Conservation (phyloP, 2,329 filamentous ascomycete species). For the Neurospora crassa region DNA sequence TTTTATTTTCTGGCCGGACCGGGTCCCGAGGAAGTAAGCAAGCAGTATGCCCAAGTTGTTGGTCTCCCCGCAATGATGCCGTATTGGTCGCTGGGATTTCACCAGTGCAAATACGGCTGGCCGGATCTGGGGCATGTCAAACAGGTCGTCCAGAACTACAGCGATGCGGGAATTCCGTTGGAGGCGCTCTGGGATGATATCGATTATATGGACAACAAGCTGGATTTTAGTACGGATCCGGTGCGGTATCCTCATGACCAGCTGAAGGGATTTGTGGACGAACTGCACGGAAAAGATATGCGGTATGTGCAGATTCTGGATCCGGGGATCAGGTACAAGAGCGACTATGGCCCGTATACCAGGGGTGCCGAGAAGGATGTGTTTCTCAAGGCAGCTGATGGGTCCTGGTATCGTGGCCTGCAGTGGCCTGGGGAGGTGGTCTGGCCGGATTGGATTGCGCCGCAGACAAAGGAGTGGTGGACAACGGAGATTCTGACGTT, state of each 20-base stretch:
- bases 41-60: conserved; percentile 48
- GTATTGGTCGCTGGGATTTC: conserved; percentile 54
- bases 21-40: conserved; percentile 42
- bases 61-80: conserved; percentile 50
- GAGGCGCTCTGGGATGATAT: conserved; percentile 61
- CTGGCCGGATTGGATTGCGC: conserved; percentile 69
- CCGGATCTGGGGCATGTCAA: conserved; percentile 52
- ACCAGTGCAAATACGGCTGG: conserved; percentile 57
- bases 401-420: conserved; percentile 47
- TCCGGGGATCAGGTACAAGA: conserved; percentile 42
- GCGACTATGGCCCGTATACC: conserved; percentile 31
- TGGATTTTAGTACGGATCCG: conserved; percentile 53
- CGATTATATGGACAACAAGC: conserved; percentile 45
- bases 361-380: conserved; percentile 30
- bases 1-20: conserved; percentile 55
- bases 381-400: conserved; percentile 44
- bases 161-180: conserved; percentile 52
- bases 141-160: conserved; percentile 59
- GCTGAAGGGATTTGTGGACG: conserved; percentile 55
- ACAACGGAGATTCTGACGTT: conserved; percentile 54
- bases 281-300: conserved; percentile 57
- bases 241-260: conserved; percentile 49
- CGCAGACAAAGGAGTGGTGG: conserved; percentile 57
- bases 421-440: conserved; percentile 68
- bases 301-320: conserved; percentile 72